Percentiles rank a stretch among this genome's conserved stretches.
These are phyloP conservation scores for Sarcocystis neurona DNA, from an alignment of 169 alveolate genomes.

Conservation along the genomic window DNA sequence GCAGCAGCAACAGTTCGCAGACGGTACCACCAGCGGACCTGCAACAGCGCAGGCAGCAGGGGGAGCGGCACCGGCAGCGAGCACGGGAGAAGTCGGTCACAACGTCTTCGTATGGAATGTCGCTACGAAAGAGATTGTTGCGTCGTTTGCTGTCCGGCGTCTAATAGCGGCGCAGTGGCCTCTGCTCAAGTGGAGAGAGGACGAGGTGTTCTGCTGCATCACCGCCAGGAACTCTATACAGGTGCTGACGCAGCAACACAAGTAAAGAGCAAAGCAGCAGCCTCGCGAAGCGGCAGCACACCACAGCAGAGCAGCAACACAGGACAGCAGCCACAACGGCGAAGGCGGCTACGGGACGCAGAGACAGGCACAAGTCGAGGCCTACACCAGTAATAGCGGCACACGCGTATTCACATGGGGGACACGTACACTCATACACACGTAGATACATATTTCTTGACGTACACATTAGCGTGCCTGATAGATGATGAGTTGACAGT, in stretches of 20 bases:
- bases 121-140: constrained; percentile 33
- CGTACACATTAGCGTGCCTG: too few species aligned
- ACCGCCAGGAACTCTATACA: constrained; percentile 21
- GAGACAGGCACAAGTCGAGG: too few species aligned
- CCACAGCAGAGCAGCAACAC: too few species aligned
- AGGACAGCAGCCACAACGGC: too few species aligned
- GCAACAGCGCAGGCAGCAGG: neutral
- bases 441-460: neutral
- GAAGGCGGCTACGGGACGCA: too few species aligned
- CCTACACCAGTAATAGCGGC: too few species aligned
- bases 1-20: neutral
- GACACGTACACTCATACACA: neutral
- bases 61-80: constrained; percentile 5
- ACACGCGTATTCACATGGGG: too few species aligned
- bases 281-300: neutral
- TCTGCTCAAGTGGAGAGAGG: constrained; percentile 63
- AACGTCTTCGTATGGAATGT: constrained; percentile 60
- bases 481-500: too few species aligned
- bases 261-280: neutral
- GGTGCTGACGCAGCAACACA: constrained; percentile 9
- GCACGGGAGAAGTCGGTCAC: constrained; percentile 34
- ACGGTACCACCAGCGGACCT: neutral
- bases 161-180: constrained; percentile 56
- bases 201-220: constrained; percentile 63
- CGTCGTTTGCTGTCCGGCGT: constrained; percentile 39